Evolutionary conservation across 192 early-diverging fungal species (phyloP), one percentile per base, ranked within the genome.

Genomic region (Coemansia sp.): DNA sequence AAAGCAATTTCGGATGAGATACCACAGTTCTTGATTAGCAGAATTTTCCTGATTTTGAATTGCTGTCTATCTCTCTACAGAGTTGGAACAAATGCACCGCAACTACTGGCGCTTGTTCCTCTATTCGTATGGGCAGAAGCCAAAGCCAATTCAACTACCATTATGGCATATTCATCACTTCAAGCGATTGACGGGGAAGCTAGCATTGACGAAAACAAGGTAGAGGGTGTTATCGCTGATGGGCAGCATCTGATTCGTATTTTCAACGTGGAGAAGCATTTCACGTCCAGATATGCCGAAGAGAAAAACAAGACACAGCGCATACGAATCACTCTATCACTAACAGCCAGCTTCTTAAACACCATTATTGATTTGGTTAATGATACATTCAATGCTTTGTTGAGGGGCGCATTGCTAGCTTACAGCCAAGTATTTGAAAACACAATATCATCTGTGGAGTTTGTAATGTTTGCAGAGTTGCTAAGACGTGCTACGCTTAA

Each of bases 191-290:
- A 58, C 20, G 60, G 57, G 3, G 30, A 30, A 1, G 23, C 33
- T 15, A 14, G 45, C 0, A 30, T 73, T 2, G 67, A 20, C 4
- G 18, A 63, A 24, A 60, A 44, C 15, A 57, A 62, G 1, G 63
- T 59, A 1, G 44, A 44, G 3, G 59, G 69, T 51, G 30, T 71
- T 21, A 71, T 80, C 12, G 18, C 24, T 0, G 92, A 90, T 26
- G 93, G 92, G 0, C 67, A 89, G 30, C 81, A 85, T 0, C 86
- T 86, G 36, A 88, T 95, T 60, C 87, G 93, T 41, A 80, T 91
- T 0, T 92, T 87, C 67, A 69, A 76, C 24, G 85, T 73, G 1
- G 85, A 87, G 43, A 26, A 77, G 43, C 83, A 81, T 2, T 95
- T 95, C 55, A 73, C 78, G 34, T 41, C 44, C 0, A 48, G 72